These are phyloP conservation scores for Ajuga chamaepitys DNA, from an alignment of 257 asterid genomes.

Conservation along the genomic window DNA sequence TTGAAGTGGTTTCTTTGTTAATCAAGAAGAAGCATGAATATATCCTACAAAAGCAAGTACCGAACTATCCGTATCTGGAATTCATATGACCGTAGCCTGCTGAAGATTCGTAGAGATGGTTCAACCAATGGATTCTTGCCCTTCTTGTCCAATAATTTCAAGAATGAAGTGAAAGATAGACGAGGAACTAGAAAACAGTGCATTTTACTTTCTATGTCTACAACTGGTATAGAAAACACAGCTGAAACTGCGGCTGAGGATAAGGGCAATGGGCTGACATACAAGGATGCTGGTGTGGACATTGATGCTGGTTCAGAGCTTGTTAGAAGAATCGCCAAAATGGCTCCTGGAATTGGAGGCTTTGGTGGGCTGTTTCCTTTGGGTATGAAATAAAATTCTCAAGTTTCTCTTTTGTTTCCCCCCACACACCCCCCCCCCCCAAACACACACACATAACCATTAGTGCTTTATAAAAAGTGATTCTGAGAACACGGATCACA, in stretches of 20 bases:
- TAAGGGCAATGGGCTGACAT: conserved; percentile 47
- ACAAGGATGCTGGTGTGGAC: conserved; percentile 94
- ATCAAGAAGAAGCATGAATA: conserved; percentile 20
- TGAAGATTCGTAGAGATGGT: conserved; percentile 4
- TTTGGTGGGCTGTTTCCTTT: conserved; percentile 93
- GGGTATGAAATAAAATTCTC: conserved; percentile 36
- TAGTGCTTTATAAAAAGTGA: no score
- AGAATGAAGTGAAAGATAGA: conserved; percentile 13
- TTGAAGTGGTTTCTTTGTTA: conserved; percentile 11
- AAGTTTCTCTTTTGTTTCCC: no score
- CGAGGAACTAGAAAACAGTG: conserved; percentile 15
- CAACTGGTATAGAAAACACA: conserved; percentile 16
- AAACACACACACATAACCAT: no score
- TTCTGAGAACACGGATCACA: no score
- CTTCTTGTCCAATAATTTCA: conserved; percentile 10
- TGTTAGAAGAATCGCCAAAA: conserved; percentile 77
- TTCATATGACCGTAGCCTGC: conserved; percentile 4
- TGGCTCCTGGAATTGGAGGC: conserved; percentile 99
- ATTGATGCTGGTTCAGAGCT: conserved; percentile 97
- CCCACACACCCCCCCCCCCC: no score
- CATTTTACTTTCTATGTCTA: conserved; percentile 22
- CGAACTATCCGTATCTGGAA: conserved; percentile 24
- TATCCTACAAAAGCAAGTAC: conserved; percentile 25
- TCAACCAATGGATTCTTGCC: conserved; percentile 16
- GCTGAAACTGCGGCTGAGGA: conserved; percentile 23